Conservation (phyloP, 352 stramenopile genomes). For the Globisporangium radiosum region DNA sequence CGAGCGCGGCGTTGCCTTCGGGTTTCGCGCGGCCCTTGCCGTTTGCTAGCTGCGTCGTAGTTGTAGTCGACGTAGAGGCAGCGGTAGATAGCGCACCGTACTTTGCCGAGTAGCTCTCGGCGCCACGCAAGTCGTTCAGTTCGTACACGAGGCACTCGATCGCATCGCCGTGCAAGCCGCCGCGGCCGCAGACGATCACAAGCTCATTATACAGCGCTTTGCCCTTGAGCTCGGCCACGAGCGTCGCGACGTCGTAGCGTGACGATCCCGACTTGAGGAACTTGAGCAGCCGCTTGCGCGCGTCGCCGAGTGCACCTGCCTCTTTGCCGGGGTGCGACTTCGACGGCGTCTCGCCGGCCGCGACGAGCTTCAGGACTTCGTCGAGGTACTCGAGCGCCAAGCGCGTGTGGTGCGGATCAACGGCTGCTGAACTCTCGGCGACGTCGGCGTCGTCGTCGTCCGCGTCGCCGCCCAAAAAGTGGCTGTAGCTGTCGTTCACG, state of each 20-base stretch:
- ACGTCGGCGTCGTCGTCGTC: constrained; percentile 40
- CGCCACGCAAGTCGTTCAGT: constrained; percentile 72
- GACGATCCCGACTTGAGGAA: constrained; percentile 76
- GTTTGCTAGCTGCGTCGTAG: constrained; percentile 2
- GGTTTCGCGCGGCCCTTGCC: constrained; percentile 32
- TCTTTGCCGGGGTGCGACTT: constrained; percentile 82
- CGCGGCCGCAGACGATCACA: constrained; percentile 78
- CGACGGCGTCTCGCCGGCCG: constrained; percentile 59
- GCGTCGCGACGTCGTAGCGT: constrained; percentile 62
- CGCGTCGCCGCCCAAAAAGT: constrained; percentile 67
- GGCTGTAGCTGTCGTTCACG: constrained; percentile 79
- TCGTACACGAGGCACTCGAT: constrained; percentile 71
- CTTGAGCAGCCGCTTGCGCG: constrained; percentile 71
- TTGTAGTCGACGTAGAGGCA: constrained; percentile 12
- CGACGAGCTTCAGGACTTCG: constrained; percentile 72
- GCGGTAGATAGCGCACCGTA: constrained; percentile 32
- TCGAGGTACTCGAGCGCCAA: constrained; percentile 84
- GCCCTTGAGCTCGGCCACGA: constrained; percentile 73
- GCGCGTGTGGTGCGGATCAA: constrained; percentile 75
- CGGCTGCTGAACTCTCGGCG: constrained; percentile 16
- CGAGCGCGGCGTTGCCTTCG: constrained; percentile 62
- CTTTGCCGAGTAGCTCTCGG: constrained; percentile 79
- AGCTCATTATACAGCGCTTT: constrained; percentile 80
- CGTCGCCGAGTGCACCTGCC: constrained; percentile 55
- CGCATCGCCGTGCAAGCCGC: constrained; percentile 72